Evolutionary conservation across 2,329 filamentous ascomycete genomes (phyloP).

Genomic region (Xylaria sp.): DNA sequence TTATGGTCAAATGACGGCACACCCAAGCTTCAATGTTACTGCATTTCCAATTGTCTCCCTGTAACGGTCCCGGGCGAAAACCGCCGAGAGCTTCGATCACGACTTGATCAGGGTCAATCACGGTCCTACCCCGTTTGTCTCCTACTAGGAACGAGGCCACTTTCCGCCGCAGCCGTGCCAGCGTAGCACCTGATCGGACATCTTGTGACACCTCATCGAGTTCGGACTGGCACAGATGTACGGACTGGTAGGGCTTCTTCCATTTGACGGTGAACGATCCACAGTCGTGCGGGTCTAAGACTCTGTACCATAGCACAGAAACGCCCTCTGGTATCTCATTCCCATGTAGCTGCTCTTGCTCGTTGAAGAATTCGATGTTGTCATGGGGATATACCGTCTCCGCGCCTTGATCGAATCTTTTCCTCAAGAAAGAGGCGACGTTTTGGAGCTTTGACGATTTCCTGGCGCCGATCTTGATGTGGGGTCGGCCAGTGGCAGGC

Average conservation of each 20-base stretch:
- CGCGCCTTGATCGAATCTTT: constrained; percentile 24
- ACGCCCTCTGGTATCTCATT: constrained; percentile 24
- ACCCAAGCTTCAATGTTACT: constrained; percentile 48
- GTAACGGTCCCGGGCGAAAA: constrained; percentile 46
- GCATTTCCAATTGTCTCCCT: constrained; percentile 51
- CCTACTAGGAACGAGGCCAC: constrained; percentile 38
- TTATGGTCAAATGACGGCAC: constrained; percentile 49
- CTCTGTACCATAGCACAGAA: constrained; percentile 40
- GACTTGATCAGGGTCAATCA: constrained; percentile 47
- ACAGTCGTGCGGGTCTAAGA: constrained; percentile 34
- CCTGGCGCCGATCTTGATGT: constrained; percentile 36
- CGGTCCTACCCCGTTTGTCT: background rate
- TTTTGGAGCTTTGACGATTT: constrained; percentile 34
- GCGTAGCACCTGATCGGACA: constrained; percentile 46
- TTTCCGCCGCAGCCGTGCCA: constrained; percentile 45
- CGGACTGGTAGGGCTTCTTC: constrained; percentile 17
- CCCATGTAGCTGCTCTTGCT: background rate
- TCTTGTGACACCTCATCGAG: constrained; percentile 30
- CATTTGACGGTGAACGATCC: constrained; percentile 39
- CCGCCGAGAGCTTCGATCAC: constrained; percentile 49
- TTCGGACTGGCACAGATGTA: constrained; percentile 32
- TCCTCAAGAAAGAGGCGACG: constrained; percentile 33
- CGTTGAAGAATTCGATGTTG: constrained; percentile 21
- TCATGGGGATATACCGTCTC: constrained; percentile 16
- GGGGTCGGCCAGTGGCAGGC: constrained; percentile 23